These are phyloP conservation scores for Pleurostoma richardsiae DNA, from an alignment of 2,329 filamentous ascomycete genomes.

Conservation along the genomic window DNA sequence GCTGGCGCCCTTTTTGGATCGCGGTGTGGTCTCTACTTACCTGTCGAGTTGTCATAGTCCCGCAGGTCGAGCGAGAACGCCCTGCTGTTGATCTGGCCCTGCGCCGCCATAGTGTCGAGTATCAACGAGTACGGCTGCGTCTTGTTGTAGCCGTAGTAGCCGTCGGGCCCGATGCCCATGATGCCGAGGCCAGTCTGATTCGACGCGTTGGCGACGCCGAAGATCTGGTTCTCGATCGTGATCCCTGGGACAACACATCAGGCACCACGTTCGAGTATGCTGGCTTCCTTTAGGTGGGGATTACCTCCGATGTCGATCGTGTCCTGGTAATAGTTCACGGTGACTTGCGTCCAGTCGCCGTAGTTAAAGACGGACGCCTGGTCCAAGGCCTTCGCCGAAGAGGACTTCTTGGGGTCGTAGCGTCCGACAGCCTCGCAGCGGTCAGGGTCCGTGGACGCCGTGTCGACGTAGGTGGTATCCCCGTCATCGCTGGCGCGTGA, in stretches of 20 bases:
- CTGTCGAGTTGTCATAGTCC: not conserved
- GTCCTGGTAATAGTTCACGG: not conserved
- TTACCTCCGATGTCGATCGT: constrained; percentile 1
- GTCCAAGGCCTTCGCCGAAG: not conserved
- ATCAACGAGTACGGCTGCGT: not conserved
- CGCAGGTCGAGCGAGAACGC: constrained; percentile 4
- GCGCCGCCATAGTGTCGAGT: constrained; percentile 3
- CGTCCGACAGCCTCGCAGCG: constrained; percentile 1
- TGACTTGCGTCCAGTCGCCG: not conserved
- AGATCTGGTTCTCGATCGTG: not conserved
- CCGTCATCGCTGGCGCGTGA: not conserved
- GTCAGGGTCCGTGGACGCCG: not conserved
- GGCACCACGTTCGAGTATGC: not conserved
- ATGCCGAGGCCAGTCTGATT: not conserved
- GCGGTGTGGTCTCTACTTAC: not conserved
- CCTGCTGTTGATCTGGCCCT: constrained; percentile 4
- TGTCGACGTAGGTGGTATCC: not conserved
- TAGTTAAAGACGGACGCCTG: not conserved
- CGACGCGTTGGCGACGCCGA: constrained; percentile 1
- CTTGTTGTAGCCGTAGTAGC: not conserved
- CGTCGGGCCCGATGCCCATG: constrained; percentile 1
- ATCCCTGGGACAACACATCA: not conserved
- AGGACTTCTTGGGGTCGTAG: constrained; percentile 1
- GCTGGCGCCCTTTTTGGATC: too few relatives aligned
- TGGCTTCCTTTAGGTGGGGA: too few relatives aligned